A percentile compares a stretch with the other conserved stretches of the same genome.
phyloP scores from a whole-genome alignment of 2,329 filamentous ascomycete species.

The Colletotrichum neosansevieriae region DNA sequence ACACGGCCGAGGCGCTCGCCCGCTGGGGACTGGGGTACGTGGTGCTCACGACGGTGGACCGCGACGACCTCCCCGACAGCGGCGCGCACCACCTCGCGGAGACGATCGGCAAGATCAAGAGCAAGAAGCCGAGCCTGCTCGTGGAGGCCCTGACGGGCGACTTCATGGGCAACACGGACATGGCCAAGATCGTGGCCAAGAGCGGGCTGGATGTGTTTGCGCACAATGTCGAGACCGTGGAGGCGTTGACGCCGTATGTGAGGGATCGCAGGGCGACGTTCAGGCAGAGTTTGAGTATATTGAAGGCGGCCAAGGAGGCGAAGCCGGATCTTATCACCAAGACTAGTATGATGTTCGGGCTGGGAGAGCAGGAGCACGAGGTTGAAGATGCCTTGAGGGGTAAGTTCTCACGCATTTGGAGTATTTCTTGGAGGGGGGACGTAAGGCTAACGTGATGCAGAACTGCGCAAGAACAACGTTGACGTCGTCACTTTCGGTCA shows the following conservation, averaged over 20 bases:
- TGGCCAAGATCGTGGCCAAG: conserved; percentile 85
- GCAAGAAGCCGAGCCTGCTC: conserved; percentile 79
- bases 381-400: conserved; percentile 81
- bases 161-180: conserved; percentile 85
- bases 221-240: conserved; percentile 96
- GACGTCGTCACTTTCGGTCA: conserved; percentile 99
- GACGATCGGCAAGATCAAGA: conserved; percentile 94
- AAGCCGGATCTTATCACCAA: conserved; percentile 89
- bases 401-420: conserved; percentile 49
- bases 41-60: conserved; percentile 92
- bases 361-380: conserved; percentile 92
- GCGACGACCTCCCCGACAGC: conserved; percentile 90
- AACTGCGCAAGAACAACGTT: conserved; percentile 80
- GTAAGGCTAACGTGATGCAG: conserved; percentile 7
- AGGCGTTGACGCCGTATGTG: conserved; percentile 89
- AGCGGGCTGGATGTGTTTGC: conserved; percentile 96
- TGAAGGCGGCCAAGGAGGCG: conserved; percentile 84
- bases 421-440: background rate
- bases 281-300: conserved; percentile 82
- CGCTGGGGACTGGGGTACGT: conserved; percentile 97
- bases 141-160: conserved; percentile 91
- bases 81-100: conserved; percentile 92
- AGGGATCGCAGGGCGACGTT: conserved; percentile 92
- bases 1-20: conserved; percentile 92
- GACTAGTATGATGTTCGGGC: conserved; percentile 95